Evolutionary conservation across 768 basidiomycete genomes (phyloP).

Genomic region (Cubamyces sp.): DNA sequence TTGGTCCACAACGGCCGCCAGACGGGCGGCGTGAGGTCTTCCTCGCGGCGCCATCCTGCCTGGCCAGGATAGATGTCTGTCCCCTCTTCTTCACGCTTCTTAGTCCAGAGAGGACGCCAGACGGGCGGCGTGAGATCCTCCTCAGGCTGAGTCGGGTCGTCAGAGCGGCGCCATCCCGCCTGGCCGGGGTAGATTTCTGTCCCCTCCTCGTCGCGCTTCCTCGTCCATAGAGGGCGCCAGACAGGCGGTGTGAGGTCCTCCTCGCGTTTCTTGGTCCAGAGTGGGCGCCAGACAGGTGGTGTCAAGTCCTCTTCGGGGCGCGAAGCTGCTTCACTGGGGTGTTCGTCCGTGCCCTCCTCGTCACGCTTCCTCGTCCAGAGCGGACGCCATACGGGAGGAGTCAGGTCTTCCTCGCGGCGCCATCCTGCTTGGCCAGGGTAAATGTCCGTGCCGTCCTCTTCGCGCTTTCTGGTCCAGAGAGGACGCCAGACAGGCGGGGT

Average conservation of each 20-base stretch:
- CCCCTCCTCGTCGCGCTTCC: not conserved
- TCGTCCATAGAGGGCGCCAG: not conserved
- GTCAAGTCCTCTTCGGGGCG: not conserved
- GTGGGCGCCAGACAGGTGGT: no score
- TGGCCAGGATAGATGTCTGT: not conserved
- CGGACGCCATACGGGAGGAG: not conserved
- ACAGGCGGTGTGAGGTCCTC: not conserved
- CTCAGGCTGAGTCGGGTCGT: not conserved
- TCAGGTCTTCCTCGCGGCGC: not conserved
- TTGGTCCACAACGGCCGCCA: not conserved
- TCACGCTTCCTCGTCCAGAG: not conserved
- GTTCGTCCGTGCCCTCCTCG: not conserved
- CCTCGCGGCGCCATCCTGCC: not conserved
- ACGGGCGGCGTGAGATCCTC: not conserved
- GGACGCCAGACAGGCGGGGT: not conserved
- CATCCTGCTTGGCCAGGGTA: no score
- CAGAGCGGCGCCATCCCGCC: not conserved
- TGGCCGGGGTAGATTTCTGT: no score
- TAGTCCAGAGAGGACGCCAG: not conserved
- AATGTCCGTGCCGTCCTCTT: no score
- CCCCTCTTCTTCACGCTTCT: not conserved
- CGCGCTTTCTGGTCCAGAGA: not conserved
- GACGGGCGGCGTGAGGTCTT: not conserved
- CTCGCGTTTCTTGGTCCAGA: not conserved
- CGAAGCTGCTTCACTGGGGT: no score